Percentiles rank a stretch among this genome's conserved stretches.
Conservation (phyloP, 1,284 basidiomycete genomes). For the Tylopilus sp. region DNA sequence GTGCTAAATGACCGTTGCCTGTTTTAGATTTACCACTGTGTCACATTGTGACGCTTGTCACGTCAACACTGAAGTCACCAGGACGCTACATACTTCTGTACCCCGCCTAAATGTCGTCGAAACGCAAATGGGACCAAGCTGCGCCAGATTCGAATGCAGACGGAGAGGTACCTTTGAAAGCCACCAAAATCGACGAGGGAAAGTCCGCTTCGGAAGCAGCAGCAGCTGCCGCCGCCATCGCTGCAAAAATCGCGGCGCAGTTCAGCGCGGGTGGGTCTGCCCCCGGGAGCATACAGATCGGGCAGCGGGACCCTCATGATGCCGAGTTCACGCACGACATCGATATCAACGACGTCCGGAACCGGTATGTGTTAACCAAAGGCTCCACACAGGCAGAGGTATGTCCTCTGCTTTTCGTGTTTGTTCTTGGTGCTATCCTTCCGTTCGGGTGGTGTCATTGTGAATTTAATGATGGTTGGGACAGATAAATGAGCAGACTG, state of each 20-base stretch:
- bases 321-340: conserved; percentile 87
- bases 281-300: conserved; percentile 41
- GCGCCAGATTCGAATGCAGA: conserved; percentile 38
- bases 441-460: not conserved
- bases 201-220: conserved; percentile 71
- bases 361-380: conserved; percentile 93
- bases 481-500: conserved; percentile 86
- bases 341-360: conserved; percentile 95
- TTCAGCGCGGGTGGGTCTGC: conserved; percentile 49
- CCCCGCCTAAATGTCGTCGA: conserved; percentile 46
- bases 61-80: not conserved
- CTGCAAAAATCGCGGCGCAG: conserved; percentile 87
- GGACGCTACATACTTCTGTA: not conserved
- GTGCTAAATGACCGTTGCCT: not conserved
- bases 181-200: conserved; percentile 50
- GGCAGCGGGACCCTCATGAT: conserved; percentile 66
- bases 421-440: not conserved
- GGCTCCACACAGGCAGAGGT: conserved; percentile 90
- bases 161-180: conserved; percentile 42
- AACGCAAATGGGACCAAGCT: conserved; percentile 70
- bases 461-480: conserved; percentile 5
- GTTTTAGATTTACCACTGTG: conserved; percentile 9
- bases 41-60: conserved; percentile 26
- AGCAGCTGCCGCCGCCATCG: conserved; percentile 79
- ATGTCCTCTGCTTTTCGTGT: conserved; percentile 28